Conservation (phyloP, 768 basidiomycete genomes). For the Russula foetens region DNA sequence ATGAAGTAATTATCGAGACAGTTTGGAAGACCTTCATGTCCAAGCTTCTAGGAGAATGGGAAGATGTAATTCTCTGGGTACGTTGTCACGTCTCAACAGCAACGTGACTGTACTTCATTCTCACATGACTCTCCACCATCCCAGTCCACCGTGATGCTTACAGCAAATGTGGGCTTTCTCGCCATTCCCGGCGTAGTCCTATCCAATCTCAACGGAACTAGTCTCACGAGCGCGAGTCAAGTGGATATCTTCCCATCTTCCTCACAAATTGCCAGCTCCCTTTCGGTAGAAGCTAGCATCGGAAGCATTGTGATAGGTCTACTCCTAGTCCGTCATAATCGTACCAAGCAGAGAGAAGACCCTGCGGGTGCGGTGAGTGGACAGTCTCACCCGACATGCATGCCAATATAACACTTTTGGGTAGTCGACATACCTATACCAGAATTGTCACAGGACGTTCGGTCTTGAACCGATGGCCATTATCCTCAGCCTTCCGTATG, state of each 20-base stretch:
- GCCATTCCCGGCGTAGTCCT: constrained; percentile 26
- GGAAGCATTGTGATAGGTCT: constrained; percentile 15
- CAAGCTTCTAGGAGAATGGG: constrained; percentile 10
- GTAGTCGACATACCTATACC: constrained; percentile 3
- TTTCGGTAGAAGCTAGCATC: constrained; percentile 6
- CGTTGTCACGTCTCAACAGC: neutral
- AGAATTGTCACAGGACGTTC: neutral
- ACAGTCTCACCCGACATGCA: neutral
- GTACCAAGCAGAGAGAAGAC: neutral
- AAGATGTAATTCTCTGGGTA: constrained; percentile 10
- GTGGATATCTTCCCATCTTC: neutral
- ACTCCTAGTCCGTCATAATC: constrained; percentile 12
- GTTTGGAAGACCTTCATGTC: constrained; percentile 11
- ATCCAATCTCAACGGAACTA: neutral
- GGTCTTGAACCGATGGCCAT: constrained; percentile 13
- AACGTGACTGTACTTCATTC: neutral
- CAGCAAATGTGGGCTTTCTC: constrained; percentile 30
- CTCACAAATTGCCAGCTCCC: constrained; percentile 7
- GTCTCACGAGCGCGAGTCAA: neutral
- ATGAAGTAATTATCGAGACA: constrained; percentile 7
- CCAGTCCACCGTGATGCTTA: constrained; percentile 29
- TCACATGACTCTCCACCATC: neutral
- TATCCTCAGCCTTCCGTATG: constrained; percentile 11
- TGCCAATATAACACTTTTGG: neutral
- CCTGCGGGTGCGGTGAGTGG: constrained; percentile 7